phyloP scores from a whole-genome alignment of 805 yeast genomes.

The Suhomyces tanzawaensis region DNA sequence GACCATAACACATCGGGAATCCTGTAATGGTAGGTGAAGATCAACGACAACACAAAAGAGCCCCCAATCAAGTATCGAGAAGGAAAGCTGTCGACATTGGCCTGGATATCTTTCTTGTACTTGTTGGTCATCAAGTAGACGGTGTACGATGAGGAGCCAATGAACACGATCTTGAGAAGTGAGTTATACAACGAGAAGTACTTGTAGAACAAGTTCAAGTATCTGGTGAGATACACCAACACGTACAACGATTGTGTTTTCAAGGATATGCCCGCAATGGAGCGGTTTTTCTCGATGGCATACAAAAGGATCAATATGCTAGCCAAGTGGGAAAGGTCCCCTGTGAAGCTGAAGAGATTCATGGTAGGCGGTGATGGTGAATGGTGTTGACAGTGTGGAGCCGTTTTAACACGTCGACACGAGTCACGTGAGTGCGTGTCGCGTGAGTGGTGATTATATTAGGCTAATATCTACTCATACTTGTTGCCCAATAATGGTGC shows the following conservation, averaged over 20 bases:
- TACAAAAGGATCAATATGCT: constrained; percentile 74
- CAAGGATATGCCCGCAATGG: constrained; percentile 81
- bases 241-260: constrained; percentile 84
- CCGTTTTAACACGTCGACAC: constrained; percentile 1
- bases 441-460: no score
- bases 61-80: constrained; percentile 68
- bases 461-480: no score
- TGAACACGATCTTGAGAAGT: constrained; percentile 77
- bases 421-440: background rate
- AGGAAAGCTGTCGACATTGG: constrained; percentile 69
- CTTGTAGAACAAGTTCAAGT: constrained; percentile 58
- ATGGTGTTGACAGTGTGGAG: background rate
- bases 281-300: constrained; percentile 59
- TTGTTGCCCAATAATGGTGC: no score
- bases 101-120: constrained; percentile 58
- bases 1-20: constrained; percentile 75
- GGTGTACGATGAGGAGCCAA: constrained; percentile 71
- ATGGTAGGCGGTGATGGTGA: constrained; percentile 17
- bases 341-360: constrained; percentile 47
- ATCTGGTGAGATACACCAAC: constrained; percentile 70
- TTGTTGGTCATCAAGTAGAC: constrained; percentile 65
- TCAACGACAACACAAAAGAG: constrained; percentile 49
- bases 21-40: constrained; percentile 67
- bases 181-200: constrained; percentile 72
- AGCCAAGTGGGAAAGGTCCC: constrained; percentile 81